Conservation (phyloP, 2,329 filamentous ascomycete species). For the Penicillium paneum region DNA sequence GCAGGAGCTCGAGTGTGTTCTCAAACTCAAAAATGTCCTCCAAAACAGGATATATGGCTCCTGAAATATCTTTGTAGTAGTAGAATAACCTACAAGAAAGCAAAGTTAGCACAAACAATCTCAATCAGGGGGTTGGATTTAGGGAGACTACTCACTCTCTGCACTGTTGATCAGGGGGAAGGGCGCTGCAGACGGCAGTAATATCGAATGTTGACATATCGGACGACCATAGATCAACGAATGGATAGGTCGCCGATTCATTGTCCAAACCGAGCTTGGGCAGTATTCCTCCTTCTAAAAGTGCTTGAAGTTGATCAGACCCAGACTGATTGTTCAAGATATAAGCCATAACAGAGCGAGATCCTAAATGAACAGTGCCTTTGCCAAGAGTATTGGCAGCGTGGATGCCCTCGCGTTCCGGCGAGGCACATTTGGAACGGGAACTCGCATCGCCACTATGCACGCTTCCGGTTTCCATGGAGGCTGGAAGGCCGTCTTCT, state of each 20-base stretch:
- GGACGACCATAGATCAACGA: constrained; percentile 63
- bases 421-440: constrained; percentile 35
- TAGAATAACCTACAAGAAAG: constrained; percentile 48
- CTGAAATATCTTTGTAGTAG: constrained; percentile 57
- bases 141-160: constrained; percentile 43
- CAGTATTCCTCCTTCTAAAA: constrained; percentile 60
- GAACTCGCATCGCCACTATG: constrained; percentile 31
- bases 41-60: constrained; percentile 60
- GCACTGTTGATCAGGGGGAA: constrained; percentile 58
- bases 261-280: constrained; percentile 63
- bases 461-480: constrained; percentile 30
- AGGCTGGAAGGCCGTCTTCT: constrained; percentile 30
- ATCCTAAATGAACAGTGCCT: constrained; percentile 60
- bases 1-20: constrained; percentile 51
- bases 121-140: background rate
- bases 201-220: constrained; percentile 58
- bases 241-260: constrained; percentile 62
- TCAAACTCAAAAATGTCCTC: constrained; percentile 56
- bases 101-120: constrained; percentile 5
- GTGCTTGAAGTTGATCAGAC: constrained; percentile 49
- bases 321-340: constrained; percentile 55
- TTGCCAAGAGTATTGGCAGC: constrained; percentile 58
- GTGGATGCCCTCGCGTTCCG: constrained; percentile 56
- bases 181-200: constrained; percentile 56
- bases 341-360: constrained; percentile 60